phyloP scores from a whole-genome alignment of 2,329 filamentous ascomycete species.

The Penicillium sp. region DNA sequence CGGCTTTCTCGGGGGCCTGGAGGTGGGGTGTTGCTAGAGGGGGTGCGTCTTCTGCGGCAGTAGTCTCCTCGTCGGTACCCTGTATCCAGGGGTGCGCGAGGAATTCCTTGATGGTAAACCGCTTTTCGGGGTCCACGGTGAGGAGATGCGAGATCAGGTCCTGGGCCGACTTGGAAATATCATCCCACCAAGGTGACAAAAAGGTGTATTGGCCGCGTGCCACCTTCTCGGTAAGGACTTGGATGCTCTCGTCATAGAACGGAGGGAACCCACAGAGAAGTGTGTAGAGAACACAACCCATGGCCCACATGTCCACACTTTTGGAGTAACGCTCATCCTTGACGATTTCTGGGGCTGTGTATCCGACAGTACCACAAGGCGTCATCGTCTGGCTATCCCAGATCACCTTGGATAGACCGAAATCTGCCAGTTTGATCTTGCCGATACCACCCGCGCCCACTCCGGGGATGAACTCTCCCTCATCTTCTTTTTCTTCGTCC shows the following conservation, averaged over 20 bases:
- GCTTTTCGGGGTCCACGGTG: conserved; percentile 91
- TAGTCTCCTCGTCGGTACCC: conserved; percentile 64
- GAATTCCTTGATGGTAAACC: conserved; percentile 91
- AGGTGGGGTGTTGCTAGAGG: conserved; percentile 65
- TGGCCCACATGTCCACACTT: conserved; percentile 98
- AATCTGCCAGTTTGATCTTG: conserved; percentile 95
- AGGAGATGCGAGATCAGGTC: conserved; percentile 91
- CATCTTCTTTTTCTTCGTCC: conserved; percentile 95
- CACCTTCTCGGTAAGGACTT: conserved; percentile 95
- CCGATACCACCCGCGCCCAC: conserved; percentile 87
- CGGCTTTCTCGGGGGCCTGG: conserved; percentile 53
- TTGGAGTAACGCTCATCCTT: conserved; percentile 99
- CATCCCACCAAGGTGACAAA: conserved; percentile 98
- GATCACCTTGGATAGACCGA: conserved; percentile 94
- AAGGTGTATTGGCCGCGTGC: conserved; percentile 96
- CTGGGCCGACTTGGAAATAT: conserved; percentile 91
- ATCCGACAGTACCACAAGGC: conserved; percentile 96
- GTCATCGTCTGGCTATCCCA: conserved; percentile 99
- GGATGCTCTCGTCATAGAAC: conserved; percentile 98
- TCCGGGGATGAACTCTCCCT: conserved; percentile 85
- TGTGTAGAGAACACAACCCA: conserved; percentile 95
- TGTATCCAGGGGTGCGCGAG: conserved; percentile 92
- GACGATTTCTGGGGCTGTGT: conserved; percentile 97
- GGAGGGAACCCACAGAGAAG: conserved; percentile 95
- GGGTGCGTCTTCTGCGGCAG: conserved; percentile 66